These are phyloP conservation scores for Aspergillus piperis DNA, from an alignment of 2,329 filamentous ascomycete species.

Conservation along the genomic window DNA sequence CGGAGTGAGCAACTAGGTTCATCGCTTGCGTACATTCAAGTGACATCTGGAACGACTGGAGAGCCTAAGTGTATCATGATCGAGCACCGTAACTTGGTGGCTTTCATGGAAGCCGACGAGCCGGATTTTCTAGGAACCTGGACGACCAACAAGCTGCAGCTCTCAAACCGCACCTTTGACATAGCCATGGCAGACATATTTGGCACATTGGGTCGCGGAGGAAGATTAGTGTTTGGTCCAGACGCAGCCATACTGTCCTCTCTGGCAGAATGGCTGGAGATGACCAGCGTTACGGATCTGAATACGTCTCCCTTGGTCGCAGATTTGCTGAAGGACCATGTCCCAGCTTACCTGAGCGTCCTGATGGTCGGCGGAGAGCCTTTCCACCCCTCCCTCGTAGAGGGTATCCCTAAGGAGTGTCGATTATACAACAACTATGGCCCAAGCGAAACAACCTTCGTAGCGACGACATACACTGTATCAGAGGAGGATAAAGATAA, in stretches of 20 bases:
- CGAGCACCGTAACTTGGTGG: neutral
- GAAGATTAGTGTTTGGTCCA: neutral
- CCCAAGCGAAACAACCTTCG: slow-evolving; percentile 3
- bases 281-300: neutral
- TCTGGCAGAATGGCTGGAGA: neutral
- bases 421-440: slow-evolving; percentile 1
- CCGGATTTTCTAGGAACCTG: neutral
- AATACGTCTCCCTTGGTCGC: neutral
- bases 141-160: neutral
- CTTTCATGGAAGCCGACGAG: neutral
- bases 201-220: neutral
- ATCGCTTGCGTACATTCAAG: slow-evolving; percentile 2
- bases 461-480: neutral
- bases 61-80: slow-evolving; percentile 11
- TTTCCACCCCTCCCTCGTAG: neutral
- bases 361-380: neutral
- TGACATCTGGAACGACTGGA: slow-evolving; percentile 9
- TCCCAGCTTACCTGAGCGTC: neutral
- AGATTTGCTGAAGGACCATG: neutral
- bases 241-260: neutral
- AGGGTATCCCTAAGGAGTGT: neutral
- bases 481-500: neutral
- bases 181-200: neutral
- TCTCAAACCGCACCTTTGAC: slow-evolving; percentile 4
- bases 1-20: neutral